These are phyloP conservation scores for Pseudogymnoascus sp. DNA, from an alignment of 2,329 filamentous ascomycete genomes.

Conservation along the genomic window DNA sequence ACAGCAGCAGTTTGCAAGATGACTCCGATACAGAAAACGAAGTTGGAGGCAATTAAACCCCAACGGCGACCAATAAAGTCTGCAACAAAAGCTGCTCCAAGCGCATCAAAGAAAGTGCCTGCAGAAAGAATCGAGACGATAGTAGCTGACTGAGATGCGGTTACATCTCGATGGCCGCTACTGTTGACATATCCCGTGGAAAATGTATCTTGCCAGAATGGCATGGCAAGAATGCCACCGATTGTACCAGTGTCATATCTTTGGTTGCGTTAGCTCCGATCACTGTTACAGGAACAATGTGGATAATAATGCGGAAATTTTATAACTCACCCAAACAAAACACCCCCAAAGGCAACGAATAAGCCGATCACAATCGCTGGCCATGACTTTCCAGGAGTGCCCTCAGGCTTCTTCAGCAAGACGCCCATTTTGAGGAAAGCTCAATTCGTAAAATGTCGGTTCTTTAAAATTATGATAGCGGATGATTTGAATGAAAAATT, in stretches of 20 bases:
- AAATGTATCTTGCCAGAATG: constrained; percentile 50
- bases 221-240: constrained; percentile 48
- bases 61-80: constrained; percentile 58
- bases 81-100: constrained; percentile 51
- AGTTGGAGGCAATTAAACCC: constrained; percentile 52
- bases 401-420: constrained; percentile 11
- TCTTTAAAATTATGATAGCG: background rate
- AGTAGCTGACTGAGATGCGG: constrained; percentile 48
- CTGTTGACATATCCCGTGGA: constrained; percentile 41
- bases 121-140: constrained; percentile 69
- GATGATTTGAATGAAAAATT: background rate
- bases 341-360: constrained; percentile 50
- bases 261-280: constrained; percentile 22
- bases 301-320: constrained; percentile 32
- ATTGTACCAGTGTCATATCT: constrained; percentile 53
- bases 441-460: background rate
- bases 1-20: constrained; percentile 57
- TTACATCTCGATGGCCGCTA: constrained; percentile 37
- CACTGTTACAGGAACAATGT: constrained; percentile 17
- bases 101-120: constrained; percentile 68
- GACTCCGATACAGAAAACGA: constrained; percentile 60
- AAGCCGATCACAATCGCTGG: constrained; percentile 36
- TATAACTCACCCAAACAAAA: constrained; percentile 21
- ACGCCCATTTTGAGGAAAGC: constrained; percentile 9
- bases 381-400: constrained; percentile 11